Conservation (phyloP, 768 basidiomycete species). For the Tricholoma matsutake region DNA sequence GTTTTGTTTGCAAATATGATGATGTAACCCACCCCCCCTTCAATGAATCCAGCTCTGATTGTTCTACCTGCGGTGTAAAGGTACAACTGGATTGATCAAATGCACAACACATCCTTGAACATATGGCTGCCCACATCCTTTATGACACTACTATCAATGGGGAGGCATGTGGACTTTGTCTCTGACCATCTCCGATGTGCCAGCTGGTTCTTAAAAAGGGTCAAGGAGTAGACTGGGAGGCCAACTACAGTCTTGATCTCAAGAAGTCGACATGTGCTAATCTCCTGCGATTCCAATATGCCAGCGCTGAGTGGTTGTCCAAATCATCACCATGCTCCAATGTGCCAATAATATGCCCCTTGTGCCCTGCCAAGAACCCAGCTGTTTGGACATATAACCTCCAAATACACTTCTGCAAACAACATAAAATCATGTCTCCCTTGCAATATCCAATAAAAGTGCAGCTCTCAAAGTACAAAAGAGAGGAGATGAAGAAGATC, state of each 20-base stretch:
- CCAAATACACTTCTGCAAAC: too few relatives aligned
- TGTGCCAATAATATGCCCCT: not conserved
- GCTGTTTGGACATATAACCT: too few relatives aligned
- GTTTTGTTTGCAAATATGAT: conserved; percentile 11
- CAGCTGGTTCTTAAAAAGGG: not conserved
- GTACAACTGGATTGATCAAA: not conserved
- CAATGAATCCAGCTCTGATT: not conserved
- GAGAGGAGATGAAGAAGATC: too few relatives aligned
- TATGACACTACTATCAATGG: not conserved
- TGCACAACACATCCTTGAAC: not conserved
- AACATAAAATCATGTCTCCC: too few relatives aligned
- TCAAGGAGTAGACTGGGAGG: not conserved
- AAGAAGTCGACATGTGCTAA: conserved; percentile 1
- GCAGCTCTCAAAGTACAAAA: too few relatives aligned
- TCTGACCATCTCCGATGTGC: not conserved
- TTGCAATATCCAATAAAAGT: too few relatives aligned
- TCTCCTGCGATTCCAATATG: not conserved
- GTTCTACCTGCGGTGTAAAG: too few relatives aligned
- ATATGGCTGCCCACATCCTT: not conserved
- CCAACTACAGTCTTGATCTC: not conserved
- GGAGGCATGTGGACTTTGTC: conserved; percentile 4
- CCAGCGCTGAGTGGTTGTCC: not conserved
- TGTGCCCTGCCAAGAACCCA: too few relatives aligned
- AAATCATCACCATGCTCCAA: not conserved
- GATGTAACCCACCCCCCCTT: not conserved